Evolutionary conservation across 106 monocot genomes (phyloP), one percentile per base, ranked within the genome.

Genomic region (Dioscorea alata): DNA sequence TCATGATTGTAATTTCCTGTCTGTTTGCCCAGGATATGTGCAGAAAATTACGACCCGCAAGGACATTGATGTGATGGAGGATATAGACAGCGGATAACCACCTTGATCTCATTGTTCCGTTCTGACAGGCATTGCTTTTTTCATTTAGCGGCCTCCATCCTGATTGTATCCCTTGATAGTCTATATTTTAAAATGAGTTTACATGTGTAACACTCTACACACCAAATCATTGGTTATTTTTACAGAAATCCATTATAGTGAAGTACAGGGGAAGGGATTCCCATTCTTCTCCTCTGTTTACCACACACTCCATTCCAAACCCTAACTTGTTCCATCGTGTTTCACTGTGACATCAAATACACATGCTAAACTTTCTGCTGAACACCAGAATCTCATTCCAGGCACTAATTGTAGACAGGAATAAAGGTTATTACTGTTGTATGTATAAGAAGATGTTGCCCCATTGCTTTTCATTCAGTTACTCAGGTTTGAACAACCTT

Each of bases 51-150:
- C 87, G 35, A 68, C 70, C 31, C 81, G 87, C 19, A 76, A 77
- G 65, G 86, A 94, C 62, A 90, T 90, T 49, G 72, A 90, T 77
- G 80, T 85, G 56, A 94, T 94, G 90, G 90, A 94, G 63, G 85
- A 94, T 74, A n/a, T 87, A 56, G 90, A 94, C 53, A 69, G 85
- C 60, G 82, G 64, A 63, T 85, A 83, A 57, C 90, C 87, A 49
- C 79, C 79, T 51, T 90, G 73, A 80, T 70, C 9, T 42, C 42
- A 42, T 42, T 42, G 42, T 42, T 42, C 42, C 42, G 0, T 42
- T 42, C 9, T 42, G 10, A 42, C 9, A 42, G 42, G 42, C 42
- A 42, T 42, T 42, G 42, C 6, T 42, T 42, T 42, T 42, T 42
- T 42, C 42, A 42, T 42, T 42, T 42, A 28, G 28, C 2, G 28